Evolutionary conservation across 768 basidiomycete genomes (phyloP).

Genomic region (Rhizopogon roseolus): DNA sequence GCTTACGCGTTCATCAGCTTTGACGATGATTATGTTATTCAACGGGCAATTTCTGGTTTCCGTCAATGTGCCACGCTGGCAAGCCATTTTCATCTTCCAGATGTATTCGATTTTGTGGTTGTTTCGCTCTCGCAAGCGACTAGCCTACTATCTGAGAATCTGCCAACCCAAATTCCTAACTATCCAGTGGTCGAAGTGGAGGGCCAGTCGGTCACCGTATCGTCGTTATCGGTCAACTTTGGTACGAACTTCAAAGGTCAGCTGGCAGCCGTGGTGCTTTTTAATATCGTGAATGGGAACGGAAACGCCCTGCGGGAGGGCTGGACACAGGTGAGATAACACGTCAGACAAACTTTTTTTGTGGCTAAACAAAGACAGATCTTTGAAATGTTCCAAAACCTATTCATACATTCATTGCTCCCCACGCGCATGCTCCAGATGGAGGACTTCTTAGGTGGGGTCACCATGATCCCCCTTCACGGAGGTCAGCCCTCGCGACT

Average conservation of each 20-base stretch:
- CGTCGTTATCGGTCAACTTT: constrained; percentile 87
- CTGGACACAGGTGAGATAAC: constrained; percentile 73
- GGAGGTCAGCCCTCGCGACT: constrained; percentile 63
- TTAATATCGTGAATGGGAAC: constrained; percentile 96
- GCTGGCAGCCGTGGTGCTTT: constrained; percentile 92
- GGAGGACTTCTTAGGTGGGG: constrained; percentile 97
- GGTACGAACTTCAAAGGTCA: constrained; percentile 95
- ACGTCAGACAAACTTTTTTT: not conserved
- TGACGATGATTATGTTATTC: constrained; percentile 95
- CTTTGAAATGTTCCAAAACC: constrained; percentile 96
- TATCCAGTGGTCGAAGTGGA: constrained; percentile 90
- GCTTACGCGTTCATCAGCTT: constrained; percentile 95
- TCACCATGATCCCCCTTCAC: constrained; percentile 86
- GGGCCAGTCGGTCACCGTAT: constrained; percentile 84
- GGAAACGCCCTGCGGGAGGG: constrained; percentile 91
- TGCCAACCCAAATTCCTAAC: constrained; percentile 69
- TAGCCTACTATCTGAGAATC: constrained; percentile 70
- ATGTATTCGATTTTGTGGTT: constrained; percentile 97
- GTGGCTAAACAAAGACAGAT: constrained; percentile 45
- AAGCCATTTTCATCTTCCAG: constrained; percentile 80
- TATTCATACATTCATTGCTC: constrained; percentile 90
- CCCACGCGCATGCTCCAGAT: constrained; percentile 91
- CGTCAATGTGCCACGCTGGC: constrained; percentile 94
- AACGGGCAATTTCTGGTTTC: constrained; percentile 94
- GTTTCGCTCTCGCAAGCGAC: constrained; percentile 91